phyloP scores from a whole-genome alignment of 1,139 yeast genomes.

The Saccharomyces hybrid region DNA sequence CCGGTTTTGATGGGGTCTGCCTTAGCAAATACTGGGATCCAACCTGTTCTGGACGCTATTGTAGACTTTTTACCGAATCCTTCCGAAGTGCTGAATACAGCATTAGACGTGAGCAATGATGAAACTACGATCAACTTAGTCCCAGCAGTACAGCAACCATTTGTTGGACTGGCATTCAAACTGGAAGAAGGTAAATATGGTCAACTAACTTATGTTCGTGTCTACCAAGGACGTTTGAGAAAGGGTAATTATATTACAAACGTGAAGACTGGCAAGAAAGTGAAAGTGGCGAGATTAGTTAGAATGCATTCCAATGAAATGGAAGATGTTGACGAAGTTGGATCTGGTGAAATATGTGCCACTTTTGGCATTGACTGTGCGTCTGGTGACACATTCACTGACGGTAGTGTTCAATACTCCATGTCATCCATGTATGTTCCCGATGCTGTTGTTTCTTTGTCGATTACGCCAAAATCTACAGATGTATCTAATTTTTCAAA shows the following conservation, averaged over 20 bases:
- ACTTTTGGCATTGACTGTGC: slow-evolving; percentile 98
- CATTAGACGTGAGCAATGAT: slow-evolving; percentile 63
- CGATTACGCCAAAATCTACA: slow-evolving; percentile 80
- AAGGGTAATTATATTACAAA: slow-evolving; percentile 87
- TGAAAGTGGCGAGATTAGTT: slow-evolving; percentile 89
- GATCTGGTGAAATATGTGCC: slow-evolving; percentile 98
- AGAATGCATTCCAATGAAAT: slow-evolving; percentile 98
- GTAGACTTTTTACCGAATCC: slow-evolving; percentile 95
- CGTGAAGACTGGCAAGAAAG: slow-evolving; percentile 85
- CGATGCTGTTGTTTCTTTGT: slow-evolving; percentile 91
- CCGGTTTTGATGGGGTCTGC: slow-evolving; percentile 99
- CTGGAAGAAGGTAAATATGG: slow-evolving; percentile 98
- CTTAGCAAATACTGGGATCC: slow-evolving; percentile 89
- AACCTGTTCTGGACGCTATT: slow-evolving; percentile 91
- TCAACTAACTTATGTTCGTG: slow-evolving; percentile 91
- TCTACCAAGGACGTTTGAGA: slow-evolving; percentile 88
- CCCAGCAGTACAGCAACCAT: slow-evolving; percentile 70
- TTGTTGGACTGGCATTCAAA: slow-evolving; percentile 94
- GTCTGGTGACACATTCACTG: slow-evolving; percentile 97
- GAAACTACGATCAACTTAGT: slow-evolving; percentile 68
- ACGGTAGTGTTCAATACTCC: slow-evolving; percentile 67
- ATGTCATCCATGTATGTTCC: slow-evolving; percentile 98
- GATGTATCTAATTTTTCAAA: slow-evolving; percentile 87
- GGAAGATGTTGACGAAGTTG: slow-evolving; percentile 95
- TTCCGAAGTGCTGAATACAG: slow-evolving; percentile 82